phyloP scores from a whole-genome alignment of 2,329 filamentous ascomycete genomes.

The Talaromyces funiculosus region DNA sequence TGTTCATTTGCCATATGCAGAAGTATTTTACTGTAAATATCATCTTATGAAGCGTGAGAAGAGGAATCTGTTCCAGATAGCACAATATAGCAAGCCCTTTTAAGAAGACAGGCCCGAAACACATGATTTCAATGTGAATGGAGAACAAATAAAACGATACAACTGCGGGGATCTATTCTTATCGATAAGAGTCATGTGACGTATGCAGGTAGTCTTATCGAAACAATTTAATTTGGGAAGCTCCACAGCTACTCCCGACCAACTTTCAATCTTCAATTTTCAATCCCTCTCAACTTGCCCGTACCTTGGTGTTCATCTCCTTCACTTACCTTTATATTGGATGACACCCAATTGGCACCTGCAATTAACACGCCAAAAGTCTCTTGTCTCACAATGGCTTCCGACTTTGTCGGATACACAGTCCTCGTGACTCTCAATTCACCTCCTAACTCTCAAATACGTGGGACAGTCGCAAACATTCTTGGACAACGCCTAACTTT shows the following conservation, averaged over 20 bases:
- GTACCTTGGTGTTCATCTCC: neutral
- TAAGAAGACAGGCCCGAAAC: neutral
- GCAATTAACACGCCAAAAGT: neutral
- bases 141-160: neutral
- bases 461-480: constrained; percentile 66
- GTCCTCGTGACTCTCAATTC: constrained; percentile 67
- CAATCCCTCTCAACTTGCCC: neutral
- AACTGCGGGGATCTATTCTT: constrained; percentile 3
- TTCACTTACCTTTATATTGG: too few relatives aligned
- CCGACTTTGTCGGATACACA: constrained; percentile 68
- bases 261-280: neutral
- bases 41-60: neutral
- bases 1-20: neutral
- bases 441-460: constrained; percentile 59
- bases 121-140: neutral
- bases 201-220: constrained; percentile 1
- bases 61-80: neutral
- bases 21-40: neutral
- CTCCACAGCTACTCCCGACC: neutral
- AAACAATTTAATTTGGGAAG: constrained; percentile 3
- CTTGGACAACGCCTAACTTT: constrained; percentile 65
- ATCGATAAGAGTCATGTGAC: constrained; percentile 16
- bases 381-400: constrained; percentile 50
- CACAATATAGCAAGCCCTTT: neutral
- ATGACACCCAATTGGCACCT: neutral